phyloP scores from a whole-genome alignment of 2,329 filamentous ascomycete genomes.

The Ramularia collo-cygni region DNA sequence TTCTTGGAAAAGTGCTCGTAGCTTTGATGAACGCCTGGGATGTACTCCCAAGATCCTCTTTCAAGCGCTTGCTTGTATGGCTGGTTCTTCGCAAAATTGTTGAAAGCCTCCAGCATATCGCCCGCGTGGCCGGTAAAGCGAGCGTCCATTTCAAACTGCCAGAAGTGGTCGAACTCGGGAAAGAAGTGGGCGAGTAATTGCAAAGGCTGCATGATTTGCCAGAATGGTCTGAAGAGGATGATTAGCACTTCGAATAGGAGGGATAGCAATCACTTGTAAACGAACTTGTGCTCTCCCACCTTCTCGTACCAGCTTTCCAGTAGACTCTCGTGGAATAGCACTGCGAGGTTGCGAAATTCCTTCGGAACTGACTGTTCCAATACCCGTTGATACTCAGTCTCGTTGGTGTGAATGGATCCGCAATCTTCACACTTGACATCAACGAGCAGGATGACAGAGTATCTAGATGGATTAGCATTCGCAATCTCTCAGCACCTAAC shows the following conservation, averaged over 20 bases:
- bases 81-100: constrained; percentile 53
- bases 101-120: constrained; percentile 37
- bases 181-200: constrained; percentile 41
- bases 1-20: constrained; percentile 3
- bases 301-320: constrained; percentile 64
- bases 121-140: constrained; percentile 65
- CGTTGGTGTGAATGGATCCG: constrained; percentile 64
- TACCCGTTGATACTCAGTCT: constrained; percentile 54
- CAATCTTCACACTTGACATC: constrained; percentile 73
- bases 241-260: too few species aligned
- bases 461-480: too few species aligned
- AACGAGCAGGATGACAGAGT: constrained; percentile 68
- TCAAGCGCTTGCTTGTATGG: constrained; percentile 66
- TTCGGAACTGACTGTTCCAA: constrained; percentile 47
- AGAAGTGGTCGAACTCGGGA: constrained; percentile 46
- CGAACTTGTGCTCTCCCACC: too few species aligned
- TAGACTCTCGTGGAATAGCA: constrained; percentile 84
- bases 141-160: constrained; percentile 84
- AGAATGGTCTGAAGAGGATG: too few species aligned
- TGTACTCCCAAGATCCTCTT: constrained; percentile 63
- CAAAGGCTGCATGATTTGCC: constrained; percentile 62
- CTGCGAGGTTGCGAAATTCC: constrained; percentile 82
- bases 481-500: too few species aligned
- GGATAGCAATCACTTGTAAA: too few species aligned
- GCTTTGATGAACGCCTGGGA: constrained; percentile 53